These are phyloP conservation scores for Penicillium arizonense DNA, from an alignment of 495 filamentous ascomycete species.

Conservation along the genomic window DNA sequence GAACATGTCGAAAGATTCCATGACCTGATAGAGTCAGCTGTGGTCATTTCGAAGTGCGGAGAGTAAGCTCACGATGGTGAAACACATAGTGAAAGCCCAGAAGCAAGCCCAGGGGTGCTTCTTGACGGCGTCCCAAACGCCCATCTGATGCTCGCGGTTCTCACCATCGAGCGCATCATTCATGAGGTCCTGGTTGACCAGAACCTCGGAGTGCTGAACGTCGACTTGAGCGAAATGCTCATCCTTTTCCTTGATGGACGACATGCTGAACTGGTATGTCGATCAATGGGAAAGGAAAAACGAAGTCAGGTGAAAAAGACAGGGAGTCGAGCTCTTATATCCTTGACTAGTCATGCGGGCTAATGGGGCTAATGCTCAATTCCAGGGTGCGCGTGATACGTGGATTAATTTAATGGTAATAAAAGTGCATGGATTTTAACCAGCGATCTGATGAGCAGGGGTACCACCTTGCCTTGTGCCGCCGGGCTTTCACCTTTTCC, in stretches of 20 bases:
- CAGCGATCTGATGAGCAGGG: not conserved
- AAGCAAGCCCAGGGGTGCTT: conserved; percentile 48
- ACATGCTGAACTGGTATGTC: not conserved
- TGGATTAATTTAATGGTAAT: not conserved
- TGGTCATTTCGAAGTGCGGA: not conserved
- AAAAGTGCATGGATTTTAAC: not conserved
- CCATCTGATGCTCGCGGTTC: conserved; percentile 30
- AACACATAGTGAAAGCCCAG: conserved; percentile 46
- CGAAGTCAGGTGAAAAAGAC: not conserved
- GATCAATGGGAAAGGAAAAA: not conserved
- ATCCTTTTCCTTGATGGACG: not conserved
- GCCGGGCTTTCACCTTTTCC: conserved; percentile 3
- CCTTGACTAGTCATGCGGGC: not conserved
- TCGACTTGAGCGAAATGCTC: conserved; percentile 16
- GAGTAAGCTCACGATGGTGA: conserved; percentile 37
- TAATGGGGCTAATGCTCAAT: not conserved
- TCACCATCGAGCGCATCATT: conserved; percentile 36
- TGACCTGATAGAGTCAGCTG: conserved; percentile 27
- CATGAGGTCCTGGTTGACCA: conserved; percentile 28
- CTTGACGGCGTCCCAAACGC: conserved; percentile 30
- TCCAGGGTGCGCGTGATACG: conserved; percentile 3
- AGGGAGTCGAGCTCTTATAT: not conserved
- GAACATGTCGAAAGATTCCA: conserved; percentile 45
- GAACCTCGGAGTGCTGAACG: conserved; percentile 25
- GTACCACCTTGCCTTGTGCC: not conserved